phyloP scores from a whole-genome alignment of 208 protist genomes.

The Plasmodiophora brassicae region DNA sequence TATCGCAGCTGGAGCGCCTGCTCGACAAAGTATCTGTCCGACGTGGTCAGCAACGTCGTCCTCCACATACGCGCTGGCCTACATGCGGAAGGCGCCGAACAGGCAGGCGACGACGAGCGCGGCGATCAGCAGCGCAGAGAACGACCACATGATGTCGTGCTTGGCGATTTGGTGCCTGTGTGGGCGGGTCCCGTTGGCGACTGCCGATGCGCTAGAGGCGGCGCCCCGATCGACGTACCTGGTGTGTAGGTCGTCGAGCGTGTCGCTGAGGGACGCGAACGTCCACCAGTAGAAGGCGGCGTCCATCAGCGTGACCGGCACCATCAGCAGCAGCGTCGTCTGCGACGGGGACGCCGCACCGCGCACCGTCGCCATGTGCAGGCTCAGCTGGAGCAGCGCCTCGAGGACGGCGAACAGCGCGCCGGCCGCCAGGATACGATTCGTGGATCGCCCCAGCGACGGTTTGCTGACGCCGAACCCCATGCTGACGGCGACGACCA shows the following conservation, averaged over 20 bases:
- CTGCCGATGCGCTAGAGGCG: too few relatives aligned
- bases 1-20: neutral
- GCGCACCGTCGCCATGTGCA: neutral
- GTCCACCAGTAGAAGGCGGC: slow-evolving; percentile 26
- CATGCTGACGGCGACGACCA: slow-evolving; percentile 22
- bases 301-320: neutral
- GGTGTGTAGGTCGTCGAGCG: too few relatives aligned
- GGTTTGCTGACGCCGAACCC: slow-evolving; percentile 22
- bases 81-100: slow-evolving; percentile 1
- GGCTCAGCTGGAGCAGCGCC: neutral
- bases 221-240: too few relatives aligned
- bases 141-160: neutral
- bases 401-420: neutral
- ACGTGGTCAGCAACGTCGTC: neutral
- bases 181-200: too few relatives aligned
- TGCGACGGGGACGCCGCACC: neutral
- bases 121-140: neutral
- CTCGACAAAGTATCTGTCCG: neutral
- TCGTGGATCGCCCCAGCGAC: neutral
- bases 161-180: neutral
- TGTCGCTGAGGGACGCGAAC: too few relatives aligned
- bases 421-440: neutral
- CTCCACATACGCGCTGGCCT: neutral
- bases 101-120: neutral
- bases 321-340: neutral